Base-by-base conservation (phyloP, 305 asterid species). In the Fraxinus paxiana region DNA sequence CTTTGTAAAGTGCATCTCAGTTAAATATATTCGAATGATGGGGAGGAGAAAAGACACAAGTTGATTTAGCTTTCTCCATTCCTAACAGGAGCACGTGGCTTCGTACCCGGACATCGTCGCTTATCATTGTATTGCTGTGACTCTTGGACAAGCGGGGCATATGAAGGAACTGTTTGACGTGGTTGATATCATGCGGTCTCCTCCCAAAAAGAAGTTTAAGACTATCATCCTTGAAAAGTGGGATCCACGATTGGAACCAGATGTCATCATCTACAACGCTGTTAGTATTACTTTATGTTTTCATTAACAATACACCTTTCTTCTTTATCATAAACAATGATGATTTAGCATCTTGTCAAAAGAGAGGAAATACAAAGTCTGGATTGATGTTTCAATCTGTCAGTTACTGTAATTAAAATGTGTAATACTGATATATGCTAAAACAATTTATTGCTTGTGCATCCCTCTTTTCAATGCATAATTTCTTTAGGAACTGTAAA, bases 71-170 rank as follows among this genome's bases (percentile, higher is more conserved):
- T 70, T 37, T 37, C 37, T 78, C 59, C 56, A 38, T 78, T 76
- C 78, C 74, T 35, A 75, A 1, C 85, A 95, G 98, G 93, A 92
- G 80, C 92, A 92, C 73, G 87, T 91, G 90, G 88, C 92, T 83
- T 85, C 94, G 1, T 95, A 95, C 83, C 99, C 99, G 15, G 98
- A 94, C 82, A 84, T 90, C 72, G 98, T 91, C 73, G 95, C 97
- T 59, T 95, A 95, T 87, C 98, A 82, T 82, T 89, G 90, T 79
- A 91, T 95, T 72, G 94, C 97, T 85, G 97, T 95, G 87, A 90
- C 97, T 81, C 98, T 95, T 90, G 98, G 98, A 84, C 98, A 93
- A 93, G 98, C 98, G 38, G 98, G 98, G 69, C 84, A 92, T 83
- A 90, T 95, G 95, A 92, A 91, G 88, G 99, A 95, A 87, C 90